Evolutionary conservation across 305 asterid genomes (phyloP), one percentile per base, ranked within the genome.

Genomic region (Ilex paraguariensis): DNA sequence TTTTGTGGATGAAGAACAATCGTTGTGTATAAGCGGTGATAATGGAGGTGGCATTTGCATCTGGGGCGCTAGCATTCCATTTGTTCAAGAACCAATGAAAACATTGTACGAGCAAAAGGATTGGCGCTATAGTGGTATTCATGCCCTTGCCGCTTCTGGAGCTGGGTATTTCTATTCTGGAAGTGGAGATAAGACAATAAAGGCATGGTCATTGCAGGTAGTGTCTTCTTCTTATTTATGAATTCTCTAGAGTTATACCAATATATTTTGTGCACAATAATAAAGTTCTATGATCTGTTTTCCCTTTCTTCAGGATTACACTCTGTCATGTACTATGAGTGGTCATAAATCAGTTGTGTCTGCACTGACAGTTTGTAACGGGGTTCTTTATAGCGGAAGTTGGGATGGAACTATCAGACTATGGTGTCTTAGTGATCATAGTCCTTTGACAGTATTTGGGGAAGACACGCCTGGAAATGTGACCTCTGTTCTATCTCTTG

Each of bases 41-140:
- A 82, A 67, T 57, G 91, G 82, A 54, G 91, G 96, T 17, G 80
- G 69, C 57, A 77, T 89, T 72, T 92, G 90, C 86, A 79, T 92
- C 75, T 92, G 97, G 97, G 71, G 69, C 39, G 96, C 86, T 32
- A 70, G 56, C 60, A 52, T 69, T 70, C 98, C 97, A 63, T 75
- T 89, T 48, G 65, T 70, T 46, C 69, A 72, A 56, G 71, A 56
- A 59, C 95, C 95, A 21, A 13, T 74, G 36, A 73, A 62, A 73
- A 87, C 81, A 59, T 56, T 92, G 64, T 53, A 67, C n/a, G 97
- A 92, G 79, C 66, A 81, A 63, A 88, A 89, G 71, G 97, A 89
- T 78, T 92, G 97, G 97, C 95, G 97, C 62, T 92, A 82, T 58
- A 89, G 96, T 73, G 98, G 97, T 65, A 92, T 89, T 64, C 97